These are phyloP conservation scores for Flammula alnicola DNA, from an alignment of 1,284 basidiomycete genomes.

Conservation along the genomic window DNA sequence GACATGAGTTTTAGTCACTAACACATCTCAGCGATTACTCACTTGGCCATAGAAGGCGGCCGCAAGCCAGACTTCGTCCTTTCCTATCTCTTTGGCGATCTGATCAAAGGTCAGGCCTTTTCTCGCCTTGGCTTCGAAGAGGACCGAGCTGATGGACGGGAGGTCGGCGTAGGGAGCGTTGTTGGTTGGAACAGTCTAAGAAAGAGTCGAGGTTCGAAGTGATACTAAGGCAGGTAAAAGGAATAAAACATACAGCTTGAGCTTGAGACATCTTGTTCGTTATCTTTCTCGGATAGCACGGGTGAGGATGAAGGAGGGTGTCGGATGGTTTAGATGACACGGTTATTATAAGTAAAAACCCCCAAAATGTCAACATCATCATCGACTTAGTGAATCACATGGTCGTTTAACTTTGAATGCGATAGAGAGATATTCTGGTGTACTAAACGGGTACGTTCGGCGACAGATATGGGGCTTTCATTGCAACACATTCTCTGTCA, in stretches of 20 bases:
- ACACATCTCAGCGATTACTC: constrained; percentile 16
- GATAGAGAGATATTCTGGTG: too few species aligned
- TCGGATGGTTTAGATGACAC: too few species aligned
- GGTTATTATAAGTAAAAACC: too few species aligned
- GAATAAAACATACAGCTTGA: constrained; percentile 10
- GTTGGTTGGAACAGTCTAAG: constrained; percentile 47
- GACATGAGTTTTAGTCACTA: constrained; percentile 1
- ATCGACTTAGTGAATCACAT: too few species aligned
- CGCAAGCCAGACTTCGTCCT: constrained; percentile 89
- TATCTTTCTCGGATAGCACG: neutral
- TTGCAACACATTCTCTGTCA: too few species aligned
- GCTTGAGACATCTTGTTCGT: constrained; percentile 9
- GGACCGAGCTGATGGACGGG: constrained; percentile 50
- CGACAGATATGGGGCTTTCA: too few species aligned
- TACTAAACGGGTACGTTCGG: too few species aligned
- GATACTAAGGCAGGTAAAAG: neutral
- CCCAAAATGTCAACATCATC: too few species aligned
- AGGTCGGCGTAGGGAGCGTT: constrained; percentile 55
- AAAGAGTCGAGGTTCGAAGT: neutral
- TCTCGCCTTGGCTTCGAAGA: constrained; percentile 72
- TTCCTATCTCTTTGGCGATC: constrained; percentile 71
- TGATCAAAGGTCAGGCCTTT: constrained; percentile 79
- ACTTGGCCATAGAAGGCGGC: constrained; percentile 87
- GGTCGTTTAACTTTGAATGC: too few species aligned
- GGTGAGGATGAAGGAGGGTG: too few species aligned